Evolutionary conservation across 2,329 filamentous ascomycete genomes (phyloP), one percentile per base, ranked within the genome.

Genomic region (Talaromyces atroroseus): DNA sequence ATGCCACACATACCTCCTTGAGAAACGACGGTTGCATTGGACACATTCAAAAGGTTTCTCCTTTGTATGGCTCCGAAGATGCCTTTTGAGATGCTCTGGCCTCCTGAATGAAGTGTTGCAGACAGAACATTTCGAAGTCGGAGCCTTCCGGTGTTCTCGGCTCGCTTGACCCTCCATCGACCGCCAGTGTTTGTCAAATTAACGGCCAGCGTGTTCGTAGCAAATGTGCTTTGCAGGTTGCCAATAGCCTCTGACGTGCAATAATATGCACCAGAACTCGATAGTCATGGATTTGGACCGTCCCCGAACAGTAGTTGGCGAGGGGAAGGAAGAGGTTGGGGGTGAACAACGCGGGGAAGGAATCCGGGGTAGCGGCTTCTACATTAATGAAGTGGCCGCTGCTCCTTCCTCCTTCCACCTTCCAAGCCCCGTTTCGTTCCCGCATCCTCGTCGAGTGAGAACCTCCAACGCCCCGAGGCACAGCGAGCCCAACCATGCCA

Each of bases 21-120:
- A 73, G 59, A 76, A 75, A 49, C 71, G 65, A 21, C 73, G 73
- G n/a, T 69, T 69, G 61, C 73, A 76, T 52, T 70, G 69, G 14
- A 59, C 55, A 59, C 73, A 75, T 51, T 69, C 66, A 50, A 73
- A 75, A 0, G 71, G 70, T 52, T 72, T 72, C 56, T 72, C 70
- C 47, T 73, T 72, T 6, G 71, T 72, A 60, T 75, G 72, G 48
- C 69, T 72, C 53, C 70, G 71, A 49, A 73, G 58, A 61, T 75
- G 72, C 23, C 73, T 70, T 61, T 73, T 75, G 40, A 75, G 58
- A 61, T 75, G 72, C 58, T 75, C 73, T 7, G 69, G 71, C 58
- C 73, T 65, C 56, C 68, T 63, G 54, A 75, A 75, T 12, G 64
- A 69, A 49, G 66, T 73, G 53, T 67, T 62, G 57, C 73, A 75